Evolutionary conservation across 139 green algal genomes (phyloP).

Genomic region (Chlamydomonas incerta): DNA sequence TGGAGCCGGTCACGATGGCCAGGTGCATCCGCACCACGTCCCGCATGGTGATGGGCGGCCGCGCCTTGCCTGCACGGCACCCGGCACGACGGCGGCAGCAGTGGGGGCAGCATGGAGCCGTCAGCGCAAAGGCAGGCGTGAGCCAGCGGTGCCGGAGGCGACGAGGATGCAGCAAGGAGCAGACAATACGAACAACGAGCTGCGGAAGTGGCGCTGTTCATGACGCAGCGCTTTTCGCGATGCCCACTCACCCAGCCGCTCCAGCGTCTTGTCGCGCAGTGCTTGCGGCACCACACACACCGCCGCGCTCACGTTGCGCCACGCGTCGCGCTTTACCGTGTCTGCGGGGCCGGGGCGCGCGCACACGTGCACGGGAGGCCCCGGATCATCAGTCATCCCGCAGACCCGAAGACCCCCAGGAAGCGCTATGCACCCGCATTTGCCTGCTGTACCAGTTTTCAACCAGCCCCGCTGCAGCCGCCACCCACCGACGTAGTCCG

Average conservation of each 20-base stretch:
- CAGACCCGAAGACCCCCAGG: too few species aligned
- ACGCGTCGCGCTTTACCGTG: slow-evolving; percentile 34
- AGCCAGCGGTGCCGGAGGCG: too few species aligned
- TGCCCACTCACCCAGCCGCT: slow-evolving; percentile 17
- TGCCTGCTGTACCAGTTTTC: background rate
- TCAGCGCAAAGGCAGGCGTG: too few species aligned
- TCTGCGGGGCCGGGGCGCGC: background rate
- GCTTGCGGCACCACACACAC: slow-evolving; percentile 15
- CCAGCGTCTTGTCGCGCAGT: slow-evolving; percentile 29
- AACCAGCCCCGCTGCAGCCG: background rate
- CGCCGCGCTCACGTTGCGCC: slow-evolving; percentile 36
- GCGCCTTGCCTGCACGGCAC: background rate
- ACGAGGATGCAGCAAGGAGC: too few species aligned
- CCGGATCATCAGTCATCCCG: too few species aligned
- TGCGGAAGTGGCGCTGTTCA: too few species aligned
- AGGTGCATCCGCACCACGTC: slow-evolving; percentile 43
- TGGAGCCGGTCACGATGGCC: background rate
- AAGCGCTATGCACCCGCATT: background rate
- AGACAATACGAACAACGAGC: too few species aligned
- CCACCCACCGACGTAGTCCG: slow-evolving; percentile 17
- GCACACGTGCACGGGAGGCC: too few species aligned
- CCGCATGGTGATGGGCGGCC: background rate
- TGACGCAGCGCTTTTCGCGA: too few species aligned
- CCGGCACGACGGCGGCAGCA: background rate
- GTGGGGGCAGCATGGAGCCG: background rate